Base-by-base conservation (phyloP, 108 stramenopile species). In the Cyclostephanos invisitatus region DNA sequence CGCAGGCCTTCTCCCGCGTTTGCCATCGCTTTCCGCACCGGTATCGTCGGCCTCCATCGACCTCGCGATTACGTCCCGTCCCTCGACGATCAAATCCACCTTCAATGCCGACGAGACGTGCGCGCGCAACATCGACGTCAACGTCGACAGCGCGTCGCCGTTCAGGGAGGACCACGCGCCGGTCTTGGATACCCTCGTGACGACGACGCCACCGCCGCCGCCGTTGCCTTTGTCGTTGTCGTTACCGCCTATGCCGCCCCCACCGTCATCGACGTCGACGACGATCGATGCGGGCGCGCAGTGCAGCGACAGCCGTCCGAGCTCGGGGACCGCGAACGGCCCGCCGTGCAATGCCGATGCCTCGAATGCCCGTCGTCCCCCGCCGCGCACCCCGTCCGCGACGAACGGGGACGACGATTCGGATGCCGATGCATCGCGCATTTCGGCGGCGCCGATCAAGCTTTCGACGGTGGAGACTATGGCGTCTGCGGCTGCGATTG, bases 51-150 rank as follows among this genome's bases (percentile, higher is more conserved):
- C 77, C 72, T 58, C 72, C 49, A n/a, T 44, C 2, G 29, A 48
- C 50, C 58, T 61, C 47, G 60, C 21, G 59, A 83, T 46, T 18
- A 79, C 68, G 28, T 72, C 53, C 80, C 68, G 48, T 28, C 81
- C 86, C 55, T 84, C 78, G n/a, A 67, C 73, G 15, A 87, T 57
- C 68, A 87, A 68, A 67, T 87, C 82, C 32, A 87, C 55, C 21
- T 54, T 38, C 47, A 65, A 67, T n/a, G 83, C 86, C 6, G 56
- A 55, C 21, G 53, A 50, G 10, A 87, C 81, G 60, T 87, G 86
- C 24, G 38, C n/a, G 29, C 75, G 80, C 11, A 87, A 74, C 69
- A 84, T 64, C 3, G 67, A 28, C 5, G 73, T 61, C 70, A 87
- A 57, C 20, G 75, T 56, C 37, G 73, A 38, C 62, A 87, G 38